phyloP scores from a whole-genome alignment of 768 basidiomycete species.

The Rhodotorula graminis region DNA sequence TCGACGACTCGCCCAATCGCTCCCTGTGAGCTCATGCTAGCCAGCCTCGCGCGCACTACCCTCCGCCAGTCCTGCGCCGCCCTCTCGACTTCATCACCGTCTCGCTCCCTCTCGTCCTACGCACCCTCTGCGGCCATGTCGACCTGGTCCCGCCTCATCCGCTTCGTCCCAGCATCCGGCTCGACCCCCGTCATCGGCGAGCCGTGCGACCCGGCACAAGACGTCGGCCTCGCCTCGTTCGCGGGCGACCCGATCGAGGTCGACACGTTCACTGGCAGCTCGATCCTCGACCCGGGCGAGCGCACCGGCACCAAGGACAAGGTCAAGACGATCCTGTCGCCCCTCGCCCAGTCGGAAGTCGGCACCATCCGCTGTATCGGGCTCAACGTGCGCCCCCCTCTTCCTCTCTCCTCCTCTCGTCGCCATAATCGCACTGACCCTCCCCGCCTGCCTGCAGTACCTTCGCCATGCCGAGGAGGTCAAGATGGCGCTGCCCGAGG shows the following conservation, averaged over 20 bases:
- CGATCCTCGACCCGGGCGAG: conserved; percentile 43
- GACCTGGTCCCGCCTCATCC: conserved; percentile 39
- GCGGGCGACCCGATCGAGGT: conserved; percentile 43
- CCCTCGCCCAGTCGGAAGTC: conserved; percentile 42
- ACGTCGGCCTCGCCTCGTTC: conserved; percentile 47
- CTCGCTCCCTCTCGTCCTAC: not conserved
- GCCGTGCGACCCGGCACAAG: conserved; percentile 41
- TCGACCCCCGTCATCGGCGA: conserved; percentile 44
- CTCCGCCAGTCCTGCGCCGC: not conserved
- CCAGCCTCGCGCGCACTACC: not conserved
- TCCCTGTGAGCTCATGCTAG: not conserved
- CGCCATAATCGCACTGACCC: no score
- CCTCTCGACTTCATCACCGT: no score
- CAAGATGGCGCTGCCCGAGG: conserved; percentile 42
- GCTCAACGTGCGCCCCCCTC: conserved; percentile 43
- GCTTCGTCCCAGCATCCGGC: conserved; percentile 40
- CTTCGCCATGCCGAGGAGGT: conserved; percentile 45
- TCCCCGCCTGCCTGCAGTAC: conserved; percentile 40
- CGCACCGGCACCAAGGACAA: conserved; percentile 40
- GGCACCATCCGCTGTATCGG: conserved; percentile 49
- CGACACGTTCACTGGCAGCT: conserved; percentile 42
- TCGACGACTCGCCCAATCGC: no score
- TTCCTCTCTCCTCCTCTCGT: not conserved
- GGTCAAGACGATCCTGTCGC: conserved; percentile 43
- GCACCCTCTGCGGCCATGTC: conserved; percentile 1